Evolutionary conservation across 192 early-diverging fungal genomes (phyloP), one percentile per base, ranked within the genome.

Genomic region (Podila horticola): DNA sequence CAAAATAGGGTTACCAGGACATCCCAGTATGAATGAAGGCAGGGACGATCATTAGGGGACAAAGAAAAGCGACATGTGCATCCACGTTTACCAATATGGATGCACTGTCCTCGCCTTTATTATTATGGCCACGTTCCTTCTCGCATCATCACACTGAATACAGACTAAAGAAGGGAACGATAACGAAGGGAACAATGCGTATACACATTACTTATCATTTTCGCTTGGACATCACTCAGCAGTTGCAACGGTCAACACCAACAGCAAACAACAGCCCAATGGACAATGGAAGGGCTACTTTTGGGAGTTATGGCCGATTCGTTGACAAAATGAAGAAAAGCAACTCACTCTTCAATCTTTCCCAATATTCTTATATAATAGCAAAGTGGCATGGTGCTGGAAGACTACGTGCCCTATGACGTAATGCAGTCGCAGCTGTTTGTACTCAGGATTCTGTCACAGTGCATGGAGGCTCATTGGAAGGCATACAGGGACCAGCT

Each of bases 381-480:
- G 79, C 71, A 75, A 67, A 84, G 75, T 61, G 81, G 84, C 50
- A 81, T 84, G 74, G 72, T 85, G 2, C 69, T 83, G n/a, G 92
- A 93, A 52, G 84, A 89, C 22, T 69, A 67, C 67, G 76, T 89
- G n/a, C 88, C 92, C 5, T 71, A 84, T 30, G 88, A 95, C 51
- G 86, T 91, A 31, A 88, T 95, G 72, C 94, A 98, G 72, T 96
- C 95, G 20, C 95, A 96, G 77, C 86, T 95, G 13, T 94, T 96
- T 72, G 79, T 97, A 17, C 87, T 97, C 61, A 87, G 93, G 66
- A 86, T 98, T 50, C 82, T 97, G 29, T 93, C 93, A 4, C 91
- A 92, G 66, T 95, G 95, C 75, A 94, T 95, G 91, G 91, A 93
- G 41, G 92, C 92, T 64, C 88, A 94, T 76, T 96, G 95, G 95